phyloP scores from a whole-genome alignment of 495 filamentous ascomycete species.

The Annulohypoxylon moriforme region DNA sequence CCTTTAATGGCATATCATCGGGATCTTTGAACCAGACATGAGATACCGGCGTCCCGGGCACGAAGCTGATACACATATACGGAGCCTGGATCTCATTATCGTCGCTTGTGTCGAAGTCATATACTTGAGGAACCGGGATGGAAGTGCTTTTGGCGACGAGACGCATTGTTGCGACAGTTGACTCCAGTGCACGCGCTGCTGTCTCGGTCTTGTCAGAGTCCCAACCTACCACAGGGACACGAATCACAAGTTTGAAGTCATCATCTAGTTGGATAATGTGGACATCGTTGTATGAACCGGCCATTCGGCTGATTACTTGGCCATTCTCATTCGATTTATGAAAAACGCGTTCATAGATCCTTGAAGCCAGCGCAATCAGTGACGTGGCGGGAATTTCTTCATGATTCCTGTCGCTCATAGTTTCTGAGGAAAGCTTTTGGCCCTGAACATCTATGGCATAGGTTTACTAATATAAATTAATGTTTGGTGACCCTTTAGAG shows the following conservation, averaged over 20 bases:
- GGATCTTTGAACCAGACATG: conserved; percentile 24
- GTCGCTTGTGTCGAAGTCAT: conserved; percentile 38
- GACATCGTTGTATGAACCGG: conserved; percentile 38
- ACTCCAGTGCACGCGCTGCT: conserved; percentile 41
- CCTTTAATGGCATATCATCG: background rate
- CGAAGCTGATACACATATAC: conserved; percentile 46
- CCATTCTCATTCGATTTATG: background rate
- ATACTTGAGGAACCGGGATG: conserved; percentile 43
- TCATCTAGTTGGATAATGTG: conserved; percentile 38
- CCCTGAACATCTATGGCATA: background rate
- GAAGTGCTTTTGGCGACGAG: conserved; percentile 34
- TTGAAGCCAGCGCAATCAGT: conserved; percentile 24
- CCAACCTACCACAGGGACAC: conserved; percentile 39
- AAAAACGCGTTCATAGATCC: conserved; percentile 18
- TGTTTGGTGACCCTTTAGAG: background rate
- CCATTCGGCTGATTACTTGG: background rate
- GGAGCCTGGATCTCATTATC: conserved; percentile 40
- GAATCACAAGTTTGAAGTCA: conserved; percentile 42
- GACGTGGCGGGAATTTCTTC: conserved; percentile 22
- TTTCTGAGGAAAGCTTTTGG: background rate
- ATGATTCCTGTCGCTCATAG: background rate
- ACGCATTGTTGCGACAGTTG: conserved; percentile 45
- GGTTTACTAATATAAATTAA: background rate
- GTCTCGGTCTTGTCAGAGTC: conserved; percentile 29
- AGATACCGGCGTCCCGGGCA: conserved; percentile 25